These are phyloP conservation scores for Taxillus chinensis DNA, from an alignment of 164 flowering plant genomes.

Conservation along the genomic window DNA sequence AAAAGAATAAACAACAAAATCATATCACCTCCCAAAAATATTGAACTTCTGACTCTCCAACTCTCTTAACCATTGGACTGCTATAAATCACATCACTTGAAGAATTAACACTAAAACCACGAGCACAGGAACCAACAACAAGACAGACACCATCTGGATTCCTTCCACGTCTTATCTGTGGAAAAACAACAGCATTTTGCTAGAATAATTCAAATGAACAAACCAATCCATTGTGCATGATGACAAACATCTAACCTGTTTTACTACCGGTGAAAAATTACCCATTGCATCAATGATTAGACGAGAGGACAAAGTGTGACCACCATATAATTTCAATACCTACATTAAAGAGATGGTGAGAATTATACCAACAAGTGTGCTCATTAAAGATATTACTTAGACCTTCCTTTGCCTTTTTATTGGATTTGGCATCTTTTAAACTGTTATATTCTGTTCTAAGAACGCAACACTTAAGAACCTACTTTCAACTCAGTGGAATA, in stretches of 20 bases:
- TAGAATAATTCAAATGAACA: too few relatives aligned
- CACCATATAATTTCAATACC: constrained; percentile 60
- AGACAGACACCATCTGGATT: constrained; percentile 95
- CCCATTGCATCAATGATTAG: constrained; percentile 97
- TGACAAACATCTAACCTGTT: constrained; percentile 45
- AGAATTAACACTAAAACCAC: constrained; percentile 65
- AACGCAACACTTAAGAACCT: too few relatives aligned
- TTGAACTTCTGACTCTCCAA: constrained; percentile 62
- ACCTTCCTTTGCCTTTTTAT: too few relatives aligned
- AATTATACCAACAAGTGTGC: background rate
- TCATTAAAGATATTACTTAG: background rate
- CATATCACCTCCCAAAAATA: constrained; percentile 86
- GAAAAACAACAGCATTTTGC: background rate
- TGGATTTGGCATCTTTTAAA: too few relatives aligned
- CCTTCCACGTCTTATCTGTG: constrained; percentile 70
- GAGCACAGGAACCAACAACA: constrained; percentile 87
- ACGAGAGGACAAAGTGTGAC: constrained; percentile 47
- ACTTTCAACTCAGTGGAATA: too few relatives aligned
- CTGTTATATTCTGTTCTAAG: too few relatives aligned
- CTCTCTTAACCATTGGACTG: constrained; percentile 48
- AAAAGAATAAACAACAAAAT: background rate
- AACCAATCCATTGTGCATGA: background rate
- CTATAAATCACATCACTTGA: constrained; percentile 84
- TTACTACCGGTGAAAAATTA: constrained; percentile 89
- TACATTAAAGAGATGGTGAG: constrained; percentile 11